Conservation (phyloP, 192 early-diverging fungal genomes). For the Linnemannia exigua region DNA sequence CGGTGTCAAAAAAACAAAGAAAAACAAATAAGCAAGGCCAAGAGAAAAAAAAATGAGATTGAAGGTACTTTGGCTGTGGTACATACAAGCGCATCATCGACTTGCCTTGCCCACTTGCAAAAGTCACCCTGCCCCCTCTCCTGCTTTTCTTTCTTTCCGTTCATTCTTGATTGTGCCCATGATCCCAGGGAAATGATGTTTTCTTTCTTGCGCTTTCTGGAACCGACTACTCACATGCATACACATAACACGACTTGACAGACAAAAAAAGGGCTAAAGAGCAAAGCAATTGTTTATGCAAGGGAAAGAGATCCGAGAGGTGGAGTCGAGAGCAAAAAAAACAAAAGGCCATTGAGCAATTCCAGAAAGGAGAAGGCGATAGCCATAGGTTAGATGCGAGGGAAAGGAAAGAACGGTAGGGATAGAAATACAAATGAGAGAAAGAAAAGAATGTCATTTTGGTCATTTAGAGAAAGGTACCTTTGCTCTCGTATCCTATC, state of each 20-base stretch:
- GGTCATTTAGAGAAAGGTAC: background rate
- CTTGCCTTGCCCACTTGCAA: background rate
- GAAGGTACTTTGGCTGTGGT: background rate
- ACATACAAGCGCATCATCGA: background rate
- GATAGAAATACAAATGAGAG: background rate
- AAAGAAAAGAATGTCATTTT: background rate
- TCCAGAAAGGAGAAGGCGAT: no score
- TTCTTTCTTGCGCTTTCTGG: background rate
- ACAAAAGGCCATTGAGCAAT: no score
- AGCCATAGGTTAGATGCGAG: background rate
- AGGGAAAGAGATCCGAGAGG: constrained; percentile 7
- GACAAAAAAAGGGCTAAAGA: background rate
- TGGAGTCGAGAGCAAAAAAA: background rate
- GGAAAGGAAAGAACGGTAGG: background rate
- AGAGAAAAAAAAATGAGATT: background rate
- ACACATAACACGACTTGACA: no score
- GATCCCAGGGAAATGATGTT: background rate
- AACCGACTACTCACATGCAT: background rate
- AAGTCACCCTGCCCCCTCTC: background rate
- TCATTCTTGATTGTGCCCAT: background rate
- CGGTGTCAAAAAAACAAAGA: background rate
- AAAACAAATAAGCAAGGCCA: background rate
- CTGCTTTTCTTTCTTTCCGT: background rate
- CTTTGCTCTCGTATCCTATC: background rate
- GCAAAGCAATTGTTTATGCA: background rate